Conservation (phyloP, 495 filamentous ascomycete species). For the Pyronema domesticum region DNA sequence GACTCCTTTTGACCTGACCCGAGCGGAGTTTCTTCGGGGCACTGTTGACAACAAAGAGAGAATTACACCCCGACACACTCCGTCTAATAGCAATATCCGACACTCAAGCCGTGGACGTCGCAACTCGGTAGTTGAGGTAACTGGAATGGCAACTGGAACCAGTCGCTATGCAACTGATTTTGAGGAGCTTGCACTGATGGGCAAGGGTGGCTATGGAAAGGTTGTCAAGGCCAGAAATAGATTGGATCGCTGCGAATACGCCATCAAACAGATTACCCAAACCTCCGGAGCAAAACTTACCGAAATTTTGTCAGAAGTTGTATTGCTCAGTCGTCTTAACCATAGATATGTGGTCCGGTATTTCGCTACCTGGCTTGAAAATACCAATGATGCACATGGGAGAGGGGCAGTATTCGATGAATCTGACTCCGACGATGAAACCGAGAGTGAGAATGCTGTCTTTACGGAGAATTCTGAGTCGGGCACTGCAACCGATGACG, state of each 20-base stretch:
- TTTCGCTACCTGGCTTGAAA: constrained; percentile 86
- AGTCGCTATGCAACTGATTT: constrained; percentile 62
- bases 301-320: constrained; percentile 79
- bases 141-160: constrained; percentile 4
- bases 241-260: constrained; percentile 81
- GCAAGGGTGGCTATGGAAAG: constrained; percentile 89
- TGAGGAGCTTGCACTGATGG: constrained; percentile 68
- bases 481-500: not conserved
- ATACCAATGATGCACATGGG: constrained; percentile 23
- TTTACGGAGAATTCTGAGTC: constrained; percentile 1
- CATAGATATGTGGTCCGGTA: constrained; percentile 94
- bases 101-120: constrained; percentile 29
- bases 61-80: constrained; percentile 14
- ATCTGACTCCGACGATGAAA: constrained; percentile 3
- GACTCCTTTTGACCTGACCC: constrained; percentile 73
- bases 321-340: constrained; percentile 75
- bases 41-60: constrained; percentile 30
- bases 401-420: constrained; percentile 12
- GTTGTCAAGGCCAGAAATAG: constrained; percentile 94
- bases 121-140: constrained; percentile 32
- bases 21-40: constrained; percentile 62
- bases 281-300: constrained; percentile 60
- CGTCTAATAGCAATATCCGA: constrained; percentile 5
- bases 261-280: constrained; percentile 87
- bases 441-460: not conserved